A percentile compares a stretch with the other conserved stretches of the same genome.
phyloP scores from a whole-genome alignment of 2,329 filamentous ascomycete species.

The Amesomyces nigricolor region DNA sequence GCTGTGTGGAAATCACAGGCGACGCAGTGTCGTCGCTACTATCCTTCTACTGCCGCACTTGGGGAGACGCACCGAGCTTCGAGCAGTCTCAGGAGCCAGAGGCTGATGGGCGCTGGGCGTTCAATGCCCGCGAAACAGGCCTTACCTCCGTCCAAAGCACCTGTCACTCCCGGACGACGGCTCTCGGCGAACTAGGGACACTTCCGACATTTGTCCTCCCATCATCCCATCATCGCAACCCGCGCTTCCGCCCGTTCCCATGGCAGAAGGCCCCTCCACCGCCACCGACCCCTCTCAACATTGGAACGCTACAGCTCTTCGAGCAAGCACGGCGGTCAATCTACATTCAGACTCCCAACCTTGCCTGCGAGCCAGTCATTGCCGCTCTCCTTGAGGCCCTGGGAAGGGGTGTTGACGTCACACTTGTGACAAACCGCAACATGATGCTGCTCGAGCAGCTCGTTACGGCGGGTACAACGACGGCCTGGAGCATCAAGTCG shows the following conservation, averaged over 20 bases:
- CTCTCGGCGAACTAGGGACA: not conserved
- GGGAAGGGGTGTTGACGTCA: slow-evolving; percentile 60
- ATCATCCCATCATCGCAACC: slow-evolving; percentile 66
- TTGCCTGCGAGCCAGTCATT: slow-evolving; percentile 63
- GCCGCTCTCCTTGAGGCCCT: slow-evolving; percentile 57
- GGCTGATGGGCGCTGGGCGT: not conserved
- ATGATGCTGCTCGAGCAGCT: slow-evolving; percentile 79
- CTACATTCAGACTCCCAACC: slow-evolving; percentile 70
- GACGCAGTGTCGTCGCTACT: slow-evolving; percentile 56
- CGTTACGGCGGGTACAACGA: slow-evolving; percentile 72
- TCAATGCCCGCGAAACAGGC: slow-evolving; percentile 9
- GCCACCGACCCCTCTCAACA: slow-evolving; percentile 63
- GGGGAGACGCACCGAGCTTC: slow-evolving; percentile 42
- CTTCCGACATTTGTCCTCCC: slow-evolving; percentile 62
- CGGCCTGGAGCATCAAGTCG: slow-evolving; percentile 55
- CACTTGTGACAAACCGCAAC: slow-evolving; percentile 58
- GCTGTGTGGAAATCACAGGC: slow-evolving; percentile 62
- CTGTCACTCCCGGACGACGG: slow-evolving; percentile 19
- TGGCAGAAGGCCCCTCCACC: slow-evolving; percentile 46
- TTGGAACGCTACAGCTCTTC: slow-evolving; percentile 57
- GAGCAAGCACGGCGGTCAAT: slow-evolving; percentile 52
- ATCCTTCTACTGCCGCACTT: slow-evolving; percentile 63
- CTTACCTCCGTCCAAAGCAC: slow-evolving; percentile 20
- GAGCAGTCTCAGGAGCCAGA: not conserved
- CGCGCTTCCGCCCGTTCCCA: slow-evolving; percentile 54